Conservation (phyloP, 2,329 filamentous ascomycete species). For the Cercospora janseana region DNA sequence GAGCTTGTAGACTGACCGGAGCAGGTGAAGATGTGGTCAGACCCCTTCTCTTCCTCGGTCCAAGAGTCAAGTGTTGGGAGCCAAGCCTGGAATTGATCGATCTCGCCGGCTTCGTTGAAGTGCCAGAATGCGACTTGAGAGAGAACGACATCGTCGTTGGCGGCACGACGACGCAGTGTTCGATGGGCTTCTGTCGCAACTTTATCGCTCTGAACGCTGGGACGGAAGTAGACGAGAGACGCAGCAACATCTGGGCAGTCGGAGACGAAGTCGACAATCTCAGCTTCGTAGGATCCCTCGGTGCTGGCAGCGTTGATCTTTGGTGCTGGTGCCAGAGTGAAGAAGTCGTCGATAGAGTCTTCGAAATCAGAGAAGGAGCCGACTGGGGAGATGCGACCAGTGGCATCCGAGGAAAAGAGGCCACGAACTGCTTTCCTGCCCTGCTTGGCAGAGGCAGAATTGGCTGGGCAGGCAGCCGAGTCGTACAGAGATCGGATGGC, state of each 20-base stretch:
- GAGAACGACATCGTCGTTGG: conserved; percentile 9
- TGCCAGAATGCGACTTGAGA: conserved; percentile 46
- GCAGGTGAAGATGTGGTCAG: conserved; percentile 25
- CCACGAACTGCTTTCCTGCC: conserved; percentile 41
- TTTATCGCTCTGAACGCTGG: conserved; percentile 14
- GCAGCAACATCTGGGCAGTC: conserved; percentile 26
- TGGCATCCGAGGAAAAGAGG: conserved; percentile 42
- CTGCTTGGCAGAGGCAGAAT: conserved; percentile 39
- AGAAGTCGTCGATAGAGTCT: conserved; percentile 49
- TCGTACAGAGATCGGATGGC: conserved; percentile 44
- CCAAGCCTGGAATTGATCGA: conserved; percentile 47
- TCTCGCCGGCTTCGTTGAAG: conserved; percentile 46
- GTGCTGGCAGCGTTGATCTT: conserved; percentile 26
- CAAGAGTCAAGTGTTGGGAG: conserved; percentile 46
- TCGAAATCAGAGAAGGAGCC: conserved; percentile 46
- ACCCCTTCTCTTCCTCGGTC: conserved; percentile 32
- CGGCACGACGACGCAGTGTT: neutral
- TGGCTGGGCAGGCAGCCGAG: conserved; percentile 43
- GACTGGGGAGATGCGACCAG: conserved; percentile 44
- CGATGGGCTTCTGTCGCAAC: conserved; percentile 5
- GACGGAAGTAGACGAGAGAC: conserved; percentile 26
- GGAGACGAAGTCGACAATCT: conserved; percentile 28
- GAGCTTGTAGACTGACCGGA: conserved; percentile 9
- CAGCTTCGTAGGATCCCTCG: conserved; percentile 25
- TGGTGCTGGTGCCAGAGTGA: conserved; percentile 42